Evolutionary conservation across 148 eudicot species (phyloP).

Genomic region (Vaccinium corymbosum): DNA sequence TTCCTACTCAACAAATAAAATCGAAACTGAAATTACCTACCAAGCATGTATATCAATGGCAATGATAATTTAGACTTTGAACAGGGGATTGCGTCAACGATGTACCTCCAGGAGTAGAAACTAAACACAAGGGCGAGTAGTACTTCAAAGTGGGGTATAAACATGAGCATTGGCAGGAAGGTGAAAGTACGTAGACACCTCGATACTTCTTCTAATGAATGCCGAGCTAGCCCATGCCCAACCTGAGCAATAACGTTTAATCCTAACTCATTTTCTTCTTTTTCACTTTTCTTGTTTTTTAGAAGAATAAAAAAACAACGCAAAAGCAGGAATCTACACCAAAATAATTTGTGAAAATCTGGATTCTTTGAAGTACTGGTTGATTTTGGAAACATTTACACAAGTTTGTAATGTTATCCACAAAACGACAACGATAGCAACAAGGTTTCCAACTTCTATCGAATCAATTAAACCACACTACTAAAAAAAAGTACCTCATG

Average conservation of each 20-base stretch:
- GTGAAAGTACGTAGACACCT: background rate
- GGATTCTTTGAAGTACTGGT: background rate
- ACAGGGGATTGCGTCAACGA: background rate
- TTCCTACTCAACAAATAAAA: background rate
- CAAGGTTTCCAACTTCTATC: background rate
- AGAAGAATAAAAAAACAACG: background rate
- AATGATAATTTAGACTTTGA: background rate
- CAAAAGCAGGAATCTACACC: background rate
- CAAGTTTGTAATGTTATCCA: no score
- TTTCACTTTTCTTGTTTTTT: no score
- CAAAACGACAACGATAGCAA: no score
- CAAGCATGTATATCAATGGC: background rate
- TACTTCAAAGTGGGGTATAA: background rate
- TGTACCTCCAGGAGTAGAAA: background rate
- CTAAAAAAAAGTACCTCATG: background rate
- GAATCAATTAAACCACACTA: background rate
- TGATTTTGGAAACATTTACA: no score
- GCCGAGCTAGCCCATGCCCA: constrained; percentile 11
- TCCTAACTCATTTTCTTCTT: background rate
- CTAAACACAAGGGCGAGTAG: background rate
- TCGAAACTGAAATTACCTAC: background rate
- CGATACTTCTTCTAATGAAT: background rate
- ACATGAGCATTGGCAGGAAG: background rate
- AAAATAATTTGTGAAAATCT: background rate
- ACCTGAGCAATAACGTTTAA: background rate